A percentile compares a stretch with the other conserved stretches of the same genome.
These are phyloP conservation scores for Elongisporangium prolatum DNA, from an alignment of 352 stramenopile species.

Conservation along the genomic window DNA sequence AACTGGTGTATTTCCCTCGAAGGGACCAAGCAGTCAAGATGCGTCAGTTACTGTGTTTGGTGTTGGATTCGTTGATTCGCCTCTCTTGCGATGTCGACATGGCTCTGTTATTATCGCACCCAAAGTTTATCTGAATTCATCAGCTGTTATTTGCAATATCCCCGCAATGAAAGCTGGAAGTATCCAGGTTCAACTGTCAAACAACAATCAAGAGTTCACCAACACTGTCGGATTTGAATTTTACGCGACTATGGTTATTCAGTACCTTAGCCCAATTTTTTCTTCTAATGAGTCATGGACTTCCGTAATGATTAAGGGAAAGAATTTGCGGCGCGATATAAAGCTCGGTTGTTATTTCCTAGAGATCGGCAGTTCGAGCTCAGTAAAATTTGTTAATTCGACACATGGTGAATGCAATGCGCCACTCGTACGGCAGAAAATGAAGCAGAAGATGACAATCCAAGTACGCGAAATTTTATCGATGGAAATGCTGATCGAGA, in stretches of 20 bases:
- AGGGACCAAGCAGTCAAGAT: slow-evolving; percentile 2
- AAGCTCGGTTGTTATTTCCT: slow-evolving; percentile 19
- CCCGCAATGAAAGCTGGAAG: slow-evolving; percentile 12
- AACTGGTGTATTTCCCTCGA: background rate
- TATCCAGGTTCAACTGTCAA: slow-evolving; percentile 21
- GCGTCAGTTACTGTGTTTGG: slow-evolving; percentile 16
- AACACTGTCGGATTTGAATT: slow-evolving; percentile 12
- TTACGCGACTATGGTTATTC: slow-evolving; percentile 10
- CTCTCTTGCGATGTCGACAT: slow-evolving; percentile 20
- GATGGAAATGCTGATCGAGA: background rate
- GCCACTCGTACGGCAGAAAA: slow-evolving; percentile 7
- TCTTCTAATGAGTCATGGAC: slow-evolving; percentile 13
- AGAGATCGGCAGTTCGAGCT: slow-evolving; percentile 1
- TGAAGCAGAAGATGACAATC: slow-evolving; percentile 7
- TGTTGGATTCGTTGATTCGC: slow-evolving; percentile 21
- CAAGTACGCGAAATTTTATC: background rate
- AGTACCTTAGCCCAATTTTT: slow-evolving; percentile 15
- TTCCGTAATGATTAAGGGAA: slow-evolving; percentile 15
- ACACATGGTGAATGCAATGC: slow-evolving; percentile 5
- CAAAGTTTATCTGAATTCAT: slow-evolving; percentile 2
- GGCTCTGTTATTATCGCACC: slow-evolving; percentile 8
- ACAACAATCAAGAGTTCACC: slow-evolving; percentile 39
- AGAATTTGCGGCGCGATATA: slow-evolving; percentile 17
- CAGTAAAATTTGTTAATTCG: slow-evolving; percentile 4
- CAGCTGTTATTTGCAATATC: slow-evolving; percentile 16